phyloP scores from a whole-genome alignment of 768 basidiomycete genomes.

The Clitopilus hobsonii region DNA sequence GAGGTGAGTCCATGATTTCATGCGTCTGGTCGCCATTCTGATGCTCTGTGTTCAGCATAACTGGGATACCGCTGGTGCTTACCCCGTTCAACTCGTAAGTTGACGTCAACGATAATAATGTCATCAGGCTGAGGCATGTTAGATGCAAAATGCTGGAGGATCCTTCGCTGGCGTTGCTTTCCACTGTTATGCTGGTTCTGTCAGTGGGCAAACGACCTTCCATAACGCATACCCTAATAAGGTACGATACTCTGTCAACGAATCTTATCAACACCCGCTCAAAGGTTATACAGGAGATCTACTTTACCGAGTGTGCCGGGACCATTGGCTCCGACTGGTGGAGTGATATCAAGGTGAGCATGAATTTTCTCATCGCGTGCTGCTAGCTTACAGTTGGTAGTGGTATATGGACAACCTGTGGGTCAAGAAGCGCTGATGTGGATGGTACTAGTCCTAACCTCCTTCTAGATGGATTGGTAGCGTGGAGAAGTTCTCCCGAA shows the following conservation, averaged over 20 bases:
- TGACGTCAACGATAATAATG: no score
- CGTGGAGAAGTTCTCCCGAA: conserved; percentile 13
- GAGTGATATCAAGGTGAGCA: conserved; percentile 66
- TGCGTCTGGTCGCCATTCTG: not conserved
- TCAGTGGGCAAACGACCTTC: conserved; percentile 12
- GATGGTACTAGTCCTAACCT: not conserved
- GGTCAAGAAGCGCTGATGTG: not conserved
- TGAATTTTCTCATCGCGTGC: not conserved
- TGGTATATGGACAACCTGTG: conserved; percentile 22
- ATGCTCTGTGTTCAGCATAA: conserved; percentile 44
- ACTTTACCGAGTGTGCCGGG: conserved; percentile 63
- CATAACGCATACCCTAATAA: conserved; percentile 15
- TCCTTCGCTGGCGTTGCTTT: conserved; percentile 65
- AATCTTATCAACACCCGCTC: not conserved
- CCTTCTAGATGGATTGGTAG: conserved; percentile 18
- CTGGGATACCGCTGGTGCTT: conserved; percentile 61
- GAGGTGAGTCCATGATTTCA: conserved; percentile 9
- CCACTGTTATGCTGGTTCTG: conserved; percentile 55
- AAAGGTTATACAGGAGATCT: conserved; percentile 29
- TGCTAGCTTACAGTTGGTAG: not conserved
- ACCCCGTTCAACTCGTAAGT: conserved; percentile 48
- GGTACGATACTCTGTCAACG: not conserved
- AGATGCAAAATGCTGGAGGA: conserved; percentile 50
- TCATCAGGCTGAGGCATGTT: not conserved
- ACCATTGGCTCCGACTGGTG: conserved; percentile 71